Percentiles rank a stretch among this genome's conserved stretches.
Evolutionary conservation across 192 early-diverging fungal genomes (phyloP).

Genomic region (Tieghemiomyces parasiticus): DNA sequence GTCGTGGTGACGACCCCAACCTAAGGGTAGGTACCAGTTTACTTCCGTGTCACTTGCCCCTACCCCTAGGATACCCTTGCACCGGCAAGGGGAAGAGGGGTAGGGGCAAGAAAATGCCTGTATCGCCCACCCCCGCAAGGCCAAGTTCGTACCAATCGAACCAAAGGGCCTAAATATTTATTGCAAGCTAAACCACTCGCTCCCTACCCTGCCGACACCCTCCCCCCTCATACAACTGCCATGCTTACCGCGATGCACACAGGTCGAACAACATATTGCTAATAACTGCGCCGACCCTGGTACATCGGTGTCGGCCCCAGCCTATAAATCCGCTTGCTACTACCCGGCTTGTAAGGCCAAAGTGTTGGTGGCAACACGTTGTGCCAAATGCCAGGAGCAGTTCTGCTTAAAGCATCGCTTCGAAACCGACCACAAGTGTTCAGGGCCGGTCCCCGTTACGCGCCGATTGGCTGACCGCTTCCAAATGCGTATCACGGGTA

Average conservation of each 20-base stretch:
- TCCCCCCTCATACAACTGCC: neutral
- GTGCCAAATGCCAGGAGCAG: constrained; percentile 40
- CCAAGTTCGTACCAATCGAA: constrained; percentile 16
- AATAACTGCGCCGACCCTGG: constrained; percentile 35
- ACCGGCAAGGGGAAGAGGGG: too few species aligned
- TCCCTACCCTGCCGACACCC: neutral
- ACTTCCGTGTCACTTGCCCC: constrained; percentile 2
- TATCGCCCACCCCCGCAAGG: too few species aligned
- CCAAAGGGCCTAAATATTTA: neutral
- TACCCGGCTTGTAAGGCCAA: constrained; percentile 46
- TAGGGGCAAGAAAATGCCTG: too few species aligned
- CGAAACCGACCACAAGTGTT: constrained; percentile 53
- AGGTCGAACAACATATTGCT: constrained; percentile 49
- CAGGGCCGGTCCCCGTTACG: neutral
- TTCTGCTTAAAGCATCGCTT: constrained; percentile 74
- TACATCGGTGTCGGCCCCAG: constrained; percentile 28
- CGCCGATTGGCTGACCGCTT: neutral
- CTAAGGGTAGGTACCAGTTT: constrained; percentile 19
- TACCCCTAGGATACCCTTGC: too few species aligned
- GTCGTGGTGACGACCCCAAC: constrained; percentile 61
- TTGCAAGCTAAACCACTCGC: neutral
- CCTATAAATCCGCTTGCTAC: constrained; percentile 42
- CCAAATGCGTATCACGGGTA: neutral
- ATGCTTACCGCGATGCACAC: neutral
- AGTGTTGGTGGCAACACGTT: constrained; percentile 47